Evolutionary conservation across 352 stramenopile genomes (phyloP).

Genomic region (Phytopythium litorale): DNA sequence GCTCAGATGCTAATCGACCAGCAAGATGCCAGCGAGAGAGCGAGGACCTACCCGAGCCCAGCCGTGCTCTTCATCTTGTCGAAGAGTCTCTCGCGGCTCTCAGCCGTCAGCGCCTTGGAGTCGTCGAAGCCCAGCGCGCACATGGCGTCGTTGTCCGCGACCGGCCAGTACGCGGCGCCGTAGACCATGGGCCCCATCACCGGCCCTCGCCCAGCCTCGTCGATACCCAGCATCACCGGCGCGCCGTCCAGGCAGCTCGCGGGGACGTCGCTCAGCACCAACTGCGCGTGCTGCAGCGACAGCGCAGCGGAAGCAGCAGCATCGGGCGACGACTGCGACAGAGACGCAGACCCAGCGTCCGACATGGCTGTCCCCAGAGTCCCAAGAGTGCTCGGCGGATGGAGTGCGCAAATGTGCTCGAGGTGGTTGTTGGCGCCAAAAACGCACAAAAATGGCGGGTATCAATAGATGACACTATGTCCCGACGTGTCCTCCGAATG

Average conservation of each 20-base stretch:
- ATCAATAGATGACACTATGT: neutral
- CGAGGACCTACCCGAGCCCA: conserved; percentile 47
- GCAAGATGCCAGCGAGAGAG: neutral
- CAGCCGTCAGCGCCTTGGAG: conserved; percentile 90
- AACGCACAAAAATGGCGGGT: neutral
- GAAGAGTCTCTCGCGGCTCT: conserved; percentile 87
- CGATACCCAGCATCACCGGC: conserved; percentile 92
- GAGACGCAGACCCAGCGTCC: neutral
- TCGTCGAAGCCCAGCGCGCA: conserved; percentile 90
- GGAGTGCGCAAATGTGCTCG: too few species aligned
- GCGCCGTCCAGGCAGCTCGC: conserved; percentile 50
- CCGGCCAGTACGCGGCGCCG: conserved; percentile 89
- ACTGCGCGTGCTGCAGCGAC: conserved; percentile 39
- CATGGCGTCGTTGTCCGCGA: conserved; percentile 71
- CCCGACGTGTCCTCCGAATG: too few species aligned
- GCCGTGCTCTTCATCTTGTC: conserved; percentile 78
- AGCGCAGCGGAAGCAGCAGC: neutral
- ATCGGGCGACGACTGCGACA: neutral
- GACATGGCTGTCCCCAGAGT: neutral
- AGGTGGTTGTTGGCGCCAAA: neutral
- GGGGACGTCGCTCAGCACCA: conserved; percentile 65
- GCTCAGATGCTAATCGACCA: neutral
- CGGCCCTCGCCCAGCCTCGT: conserved; percentile 92
- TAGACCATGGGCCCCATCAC: conserved; percentile 96
- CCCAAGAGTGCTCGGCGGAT: too few species aligned